Base-by-base conservation (phyloP, 2,329 filamentous ascomycete genomes). In the Bipolaris zeicola region DNA sequence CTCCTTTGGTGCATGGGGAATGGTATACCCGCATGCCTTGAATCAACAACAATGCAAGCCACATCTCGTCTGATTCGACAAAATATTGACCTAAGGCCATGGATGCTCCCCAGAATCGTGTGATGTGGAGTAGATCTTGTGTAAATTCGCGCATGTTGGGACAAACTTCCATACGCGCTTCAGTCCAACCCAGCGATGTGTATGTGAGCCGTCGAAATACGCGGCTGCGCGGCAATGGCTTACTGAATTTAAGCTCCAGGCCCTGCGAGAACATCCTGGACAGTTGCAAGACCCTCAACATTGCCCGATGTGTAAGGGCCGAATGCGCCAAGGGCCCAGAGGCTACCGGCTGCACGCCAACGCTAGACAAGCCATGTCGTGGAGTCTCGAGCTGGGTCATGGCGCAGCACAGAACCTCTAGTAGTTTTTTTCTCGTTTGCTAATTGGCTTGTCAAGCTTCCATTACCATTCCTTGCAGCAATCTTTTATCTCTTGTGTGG, bases 201-300 rank as follows among this genome's bases (percentile, higher is more conserved):
- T 43, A 16, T 16, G 39, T 42, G 52, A 5, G 33, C 20, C 39
- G 48, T 42, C 47, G 33, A 41, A n/a, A 10, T 24, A 51, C 45
- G 47, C 18, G 22, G 42, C 20, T 20, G 34, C 41, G 42, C 42
- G 48, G 26, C 53, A 52, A 55, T 42, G 51, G 33, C 46, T 51
- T 38, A 42, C 48, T 51, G 37, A 51, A 34, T 44, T 49, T 51
- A 55, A 22, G 36, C 37, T 45, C 56, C 42, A 58, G 59, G 54
- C 54, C 46, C 38, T 58, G 50, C 48, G 28, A 49, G 50, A 50
- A 46, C 50, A 47, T 44, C 55, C 52, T 57, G 50, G 45, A 48
- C 52, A 39, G 26, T 45, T 39, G 36, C 39, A 24, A 52, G 51
- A 61, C 55, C 45, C 62, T 63, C 62, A 61, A 62, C 54, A 62